A percentile compares a stretch with the other conserved stretches of the same genome.
Evolutionary conservation across 1,139 yeast species (phyloP).

Genomic region (Saccharomycopsis phalli): DNA sequence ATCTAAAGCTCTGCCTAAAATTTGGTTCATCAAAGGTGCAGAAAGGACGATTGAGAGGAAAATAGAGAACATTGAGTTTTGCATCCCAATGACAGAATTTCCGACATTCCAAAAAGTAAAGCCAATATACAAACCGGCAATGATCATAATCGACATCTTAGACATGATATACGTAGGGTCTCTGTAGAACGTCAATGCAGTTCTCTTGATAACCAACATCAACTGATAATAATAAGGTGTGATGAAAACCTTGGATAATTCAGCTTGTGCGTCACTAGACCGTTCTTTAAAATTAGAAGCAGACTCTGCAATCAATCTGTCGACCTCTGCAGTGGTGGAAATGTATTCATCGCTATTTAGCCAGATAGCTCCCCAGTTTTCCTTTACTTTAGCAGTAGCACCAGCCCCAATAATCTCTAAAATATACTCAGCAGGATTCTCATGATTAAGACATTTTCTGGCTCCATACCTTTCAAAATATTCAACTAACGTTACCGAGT

Average conservation of each 20-base stretch:
- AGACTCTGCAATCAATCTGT: constrained; percentile 22
- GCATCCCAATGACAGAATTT: constrained; percentile 31
- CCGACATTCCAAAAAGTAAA: constrained; percentile 36
- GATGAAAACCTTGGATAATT: constrained; percentile 25
- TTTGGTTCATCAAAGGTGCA: constrained; percentile 36
- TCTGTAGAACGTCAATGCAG: constrained; percentile 37
- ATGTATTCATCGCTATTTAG: constrained; percentile 30
- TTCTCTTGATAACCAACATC: constrained; percentile 29
- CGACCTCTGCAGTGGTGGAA: constrained; percentile 25
- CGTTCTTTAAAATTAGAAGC: not conserved
- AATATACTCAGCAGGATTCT: constrained; percentile 53
- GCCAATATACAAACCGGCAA: constrained; percentile 37
- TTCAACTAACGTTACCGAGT: constrained; percentile 37
- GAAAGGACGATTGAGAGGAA: constrained; percentile 37
- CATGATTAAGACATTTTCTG: constrained; percentile 40
- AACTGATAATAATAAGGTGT: constrained; percentile 34
- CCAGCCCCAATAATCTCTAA: constrained; percentile 56
- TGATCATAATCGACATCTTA: constrained; percentile 32
- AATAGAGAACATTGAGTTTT: constrained; percentile 40
- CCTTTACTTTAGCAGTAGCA: constrained; percentile 37
- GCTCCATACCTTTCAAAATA: constrained; percentile 50
- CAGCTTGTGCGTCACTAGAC: not conserved
- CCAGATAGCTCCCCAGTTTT: constrained; percentile 46
- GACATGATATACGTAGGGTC: constrained; percentile 35
- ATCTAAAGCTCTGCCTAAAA: constrained; percentile 35